Evolutionary conservation across 805 yeast species (phyloP).

Genomic region (Saccharomyces jurei): DNA sequence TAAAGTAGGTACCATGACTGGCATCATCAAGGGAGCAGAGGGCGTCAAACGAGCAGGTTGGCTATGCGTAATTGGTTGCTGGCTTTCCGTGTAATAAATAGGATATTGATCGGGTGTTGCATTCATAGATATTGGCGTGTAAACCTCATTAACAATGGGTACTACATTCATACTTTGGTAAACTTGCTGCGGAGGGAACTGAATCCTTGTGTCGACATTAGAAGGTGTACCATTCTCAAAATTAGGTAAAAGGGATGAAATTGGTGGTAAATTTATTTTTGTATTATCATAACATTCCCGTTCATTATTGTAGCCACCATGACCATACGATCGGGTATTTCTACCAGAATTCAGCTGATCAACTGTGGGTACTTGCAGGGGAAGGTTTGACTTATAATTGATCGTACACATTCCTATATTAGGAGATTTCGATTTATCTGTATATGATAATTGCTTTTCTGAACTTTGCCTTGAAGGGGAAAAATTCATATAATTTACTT

Average conservation of each 20-base stretch:
- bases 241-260: conserved; percentile 2
- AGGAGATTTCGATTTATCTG: not conserved
- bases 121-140: not conserved
- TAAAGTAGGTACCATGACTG: not conserved
- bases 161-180: not conserved
- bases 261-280: conserved; percentile 4
- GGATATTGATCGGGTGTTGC: not conserved
- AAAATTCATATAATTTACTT: not conserved
- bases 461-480: not conserved
- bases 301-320: not conserved
- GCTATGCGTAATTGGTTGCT: not conserved
- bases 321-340: not conserved
- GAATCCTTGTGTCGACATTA: not conserved
- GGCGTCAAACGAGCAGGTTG: not conserved
- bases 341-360: not conserved
- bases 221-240: not conserved
- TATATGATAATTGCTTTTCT: not conserved
- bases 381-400: not conserved
- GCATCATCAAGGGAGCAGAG: not conserved
- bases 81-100: not conserved
- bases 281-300: not conserved
- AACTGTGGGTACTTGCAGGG: not conserved
- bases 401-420: not conserved
- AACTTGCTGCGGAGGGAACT: not conserved
- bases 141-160: not conserved